Base-by-base conservation (phyloP, 305 asterid species). In the Fraxinus paxiana region DNA sequence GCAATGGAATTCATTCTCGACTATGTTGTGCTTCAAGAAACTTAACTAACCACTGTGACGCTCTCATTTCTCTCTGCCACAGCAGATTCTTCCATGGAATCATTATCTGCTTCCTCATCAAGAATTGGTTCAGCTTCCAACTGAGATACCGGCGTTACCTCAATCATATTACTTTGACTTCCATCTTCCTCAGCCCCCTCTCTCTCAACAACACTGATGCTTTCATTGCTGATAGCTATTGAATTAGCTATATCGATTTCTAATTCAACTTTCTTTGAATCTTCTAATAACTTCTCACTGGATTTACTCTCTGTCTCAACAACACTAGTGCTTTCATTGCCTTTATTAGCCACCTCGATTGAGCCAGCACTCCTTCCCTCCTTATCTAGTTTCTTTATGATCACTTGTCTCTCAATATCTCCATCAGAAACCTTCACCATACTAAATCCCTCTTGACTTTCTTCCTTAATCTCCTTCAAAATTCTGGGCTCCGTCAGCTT, bases 21-120 rank as follows among this genome's bases (percentile, higher is more conserved):
- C 20, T 28, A 70, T 18, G 12, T 31, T 77, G 51, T 37, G 77
- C 46, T 30, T 75, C 35, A 81, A 78, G 22, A 59, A 30, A 75
- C 43, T 69, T 83, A 86, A 85, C 90, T 81, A 76, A 90, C 93
- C 92, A 17, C 75, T 51, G 69, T 75, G 69, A 71, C 76, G 54
- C 79, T 79, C 81, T 77, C 84, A 79, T 82, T 78, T 81, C 69
- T 82, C 26, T 84, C 88, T 59, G 86, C 65, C 79, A 82, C 87
- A 17, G 15, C 77, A 22, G 76, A 71, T 56, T 80, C 89, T 24
- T 81, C 80, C 31, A 70, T 30, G 63, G 46, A 17, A 24, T 74
- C 75, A 6, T 75, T 82, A 75, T 77, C 78, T 63, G 78, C 80
- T 61, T 84, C 87, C 65, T 80, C 46, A 22, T 74, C 84, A 76